phyloP scores from a whole-genome alignment of 176 grass and related monocot species.

The Typha latifolia region DNA sequence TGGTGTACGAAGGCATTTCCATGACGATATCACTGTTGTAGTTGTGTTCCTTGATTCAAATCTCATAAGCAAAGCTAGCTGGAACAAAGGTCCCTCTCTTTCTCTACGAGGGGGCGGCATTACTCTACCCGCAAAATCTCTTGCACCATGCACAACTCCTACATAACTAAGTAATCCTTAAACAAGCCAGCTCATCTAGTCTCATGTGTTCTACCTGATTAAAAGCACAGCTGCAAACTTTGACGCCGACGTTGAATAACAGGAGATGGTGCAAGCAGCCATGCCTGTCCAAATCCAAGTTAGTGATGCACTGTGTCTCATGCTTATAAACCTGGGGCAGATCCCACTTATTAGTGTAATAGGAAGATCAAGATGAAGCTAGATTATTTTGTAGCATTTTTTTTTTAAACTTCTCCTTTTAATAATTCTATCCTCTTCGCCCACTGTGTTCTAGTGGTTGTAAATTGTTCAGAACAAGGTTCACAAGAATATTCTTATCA shows the following conservation, averaged over 20 bases:
- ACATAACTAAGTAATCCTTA: conserved; percentile 25
- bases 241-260: conserved; percentile 9
- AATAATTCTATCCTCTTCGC: conserved; percentile 31
- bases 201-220: no score
- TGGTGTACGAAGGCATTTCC: conserved; percentile 72
- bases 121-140: conserved; percentile 45
- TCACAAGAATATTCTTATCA: conserved; percentile 34
- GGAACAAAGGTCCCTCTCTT: conserved; percentile 38
- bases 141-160: conserved; percentile 43
- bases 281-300: conserved; percentile 20
- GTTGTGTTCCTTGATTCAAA: conserved; percentile 75
- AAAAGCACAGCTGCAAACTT: conserved; percentile 1
- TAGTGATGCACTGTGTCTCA: conserved; percentile 18
- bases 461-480: conserved; percentile 43
- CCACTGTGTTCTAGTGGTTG: conserved; percentile 37
- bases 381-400: conserved; percentile 47
- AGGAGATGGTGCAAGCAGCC: conserved; percentile 22
- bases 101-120: conserved; percentile 64
- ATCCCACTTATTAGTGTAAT: conserved; percentile 42
- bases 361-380: conserved; percentile 45
- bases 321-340: conserved; percentile 29
- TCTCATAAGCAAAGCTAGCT: conserved; percentile 33
- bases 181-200: conserved; percentile 1
- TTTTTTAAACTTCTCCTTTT: not conserved
- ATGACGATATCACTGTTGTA: conserved; percentile 71